Evolutionary conservation across 441 rosid genomes (phyloP).

Genomic region (Adansonia rubrostipa): DNA sequence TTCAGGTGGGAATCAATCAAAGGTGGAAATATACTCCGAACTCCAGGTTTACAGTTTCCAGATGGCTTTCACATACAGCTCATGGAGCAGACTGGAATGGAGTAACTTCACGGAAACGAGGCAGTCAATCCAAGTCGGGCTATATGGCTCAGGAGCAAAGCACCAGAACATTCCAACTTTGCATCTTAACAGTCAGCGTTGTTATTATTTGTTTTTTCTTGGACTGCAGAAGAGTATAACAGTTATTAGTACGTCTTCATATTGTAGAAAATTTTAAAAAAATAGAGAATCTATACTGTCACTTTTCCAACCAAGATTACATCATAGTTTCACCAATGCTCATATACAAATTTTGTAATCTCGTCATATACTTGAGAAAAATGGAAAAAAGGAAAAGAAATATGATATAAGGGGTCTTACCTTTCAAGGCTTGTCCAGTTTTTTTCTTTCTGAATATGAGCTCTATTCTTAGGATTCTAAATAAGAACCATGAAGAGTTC

Average conservation of each 20-base stretch:
- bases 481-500: slow-evolving; percentile 2
- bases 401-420: slow-evolving; percentile 21
- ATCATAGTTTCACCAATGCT: slow-evolving; percentile 33
- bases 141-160: slow-evolving; percentile 3
- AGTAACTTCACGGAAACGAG: not conserved
- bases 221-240: slow-evolving; percentile 31
- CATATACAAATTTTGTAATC: slow-evolving; percentile 35
- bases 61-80: slow-evolving; percentile 75
- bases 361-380: slow-evolving; percentile 22
- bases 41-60: slow-evolving; percentile 94
- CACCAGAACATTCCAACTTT: slow-evolving; percentile 16
- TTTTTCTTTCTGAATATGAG: slow-evolving; percentile 1
- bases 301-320: slow-evolving; percentile 23
- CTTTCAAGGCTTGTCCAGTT: slow-evolving; percentile 22
- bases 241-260: not conserved
- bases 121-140: slow-evolving; percentile 23
- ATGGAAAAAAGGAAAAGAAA: not conserved
- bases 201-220: slow-evolving; percentile 14
- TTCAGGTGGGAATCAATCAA: slow-evolving; percentile 71
- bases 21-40: slow-evolving; percentile 82
- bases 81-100: slow-evolving; percentile 39
- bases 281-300: slow-evolving; percentile 5
- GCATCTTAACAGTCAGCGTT: slow-evolving; percentile 25
- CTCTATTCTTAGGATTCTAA: slow-evolving; percentile 12
- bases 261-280: slow-evolving; percentile 22